These are phyloP conservation scores for Begonia masoniana DNA, from an alignment of 306 rosid genomes.

Conservation along the genomic window DNA sequence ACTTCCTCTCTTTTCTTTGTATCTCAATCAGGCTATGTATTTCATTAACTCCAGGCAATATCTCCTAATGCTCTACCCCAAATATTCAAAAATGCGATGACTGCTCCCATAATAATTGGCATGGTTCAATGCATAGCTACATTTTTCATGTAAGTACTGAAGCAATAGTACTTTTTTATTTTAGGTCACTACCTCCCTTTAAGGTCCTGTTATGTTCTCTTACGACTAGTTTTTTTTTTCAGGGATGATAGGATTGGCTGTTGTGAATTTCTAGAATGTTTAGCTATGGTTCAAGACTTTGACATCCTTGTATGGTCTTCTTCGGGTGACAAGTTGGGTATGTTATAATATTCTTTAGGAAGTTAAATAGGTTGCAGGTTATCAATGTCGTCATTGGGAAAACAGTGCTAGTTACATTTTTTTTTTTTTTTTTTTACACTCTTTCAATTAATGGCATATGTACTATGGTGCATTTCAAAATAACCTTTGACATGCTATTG, in stretches of 20 bases:
- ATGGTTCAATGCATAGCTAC: constrained; percentile 66
- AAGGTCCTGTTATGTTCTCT: background rate
- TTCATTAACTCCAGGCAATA: constrained; percentile 33
- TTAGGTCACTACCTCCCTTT: background rate
- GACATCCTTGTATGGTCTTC: constrained; percentile 61
- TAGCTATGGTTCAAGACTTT: constrained; percentile 72
- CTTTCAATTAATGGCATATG: background rate
- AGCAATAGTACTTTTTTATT: background rate
- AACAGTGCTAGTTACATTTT: background rate
- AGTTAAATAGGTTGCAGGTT: too few relatives aligned
- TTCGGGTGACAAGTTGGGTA: constrained; percentile 57
- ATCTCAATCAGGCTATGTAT: too few relatives aligned
- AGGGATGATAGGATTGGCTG: constrained; percentile 68
- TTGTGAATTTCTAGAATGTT: constrained; percentile 52
- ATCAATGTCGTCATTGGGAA: too few relatives aligned
- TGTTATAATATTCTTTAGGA: constrained; percentile 5
- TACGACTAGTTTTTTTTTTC: constrained; percentile 15
- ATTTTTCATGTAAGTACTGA: constrained; percentile 54
- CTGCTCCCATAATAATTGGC: constrained; percentile 55
- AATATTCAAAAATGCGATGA: constrained; percentile 76
- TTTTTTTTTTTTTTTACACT: background rate
- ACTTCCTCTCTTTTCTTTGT: too few relatives aligned
- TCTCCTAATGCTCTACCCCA: constrained; percentile 55
- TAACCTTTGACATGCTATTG: background rate
- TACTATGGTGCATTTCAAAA: background rate